phyloP scores from a whole-genome alignment of 306 rosid species.

The Carpinus fangiana region DNA sequence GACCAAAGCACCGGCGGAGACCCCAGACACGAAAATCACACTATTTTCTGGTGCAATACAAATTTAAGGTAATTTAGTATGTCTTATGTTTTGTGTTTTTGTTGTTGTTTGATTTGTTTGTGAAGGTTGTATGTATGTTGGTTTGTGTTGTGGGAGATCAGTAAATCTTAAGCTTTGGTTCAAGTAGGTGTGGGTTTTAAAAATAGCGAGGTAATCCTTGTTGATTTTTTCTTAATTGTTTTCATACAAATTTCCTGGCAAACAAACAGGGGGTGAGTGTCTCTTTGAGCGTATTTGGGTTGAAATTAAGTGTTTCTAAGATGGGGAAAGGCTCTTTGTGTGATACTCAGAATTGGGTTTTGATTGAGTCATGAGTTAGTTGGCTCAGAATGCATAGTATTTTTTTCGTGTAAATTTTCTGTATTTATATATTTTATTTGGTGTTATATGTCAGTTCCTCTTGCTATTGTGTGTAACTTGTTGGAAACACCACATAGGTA shows the following conservation, averaged over 20 bases:
- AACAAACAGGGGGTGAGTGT: not conserved
- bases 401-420: not conserved
- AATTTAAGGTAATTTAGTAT: not conserved
- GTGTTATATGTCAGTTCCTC: not conserved
- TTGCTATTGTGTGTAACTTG: not conserved
- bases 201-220: not conserved
- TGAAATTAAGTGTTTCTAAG: not conserved
- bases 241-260: not conserved
- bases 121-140: not conserved
- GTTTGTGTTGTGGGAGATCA: constrained; percentile 14
- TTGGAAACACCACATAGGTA: not conserved
- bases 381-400: not conserved
- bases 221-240: not conserved
- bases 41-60: not conserved
- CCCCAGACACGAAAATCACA: not conserved
- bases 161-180: not conserved
- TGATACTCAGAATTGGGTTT: not conserved
- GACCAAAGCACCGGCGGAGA: not conserved
- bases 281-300: not conserved
- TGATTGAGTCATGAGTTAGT: not conserved
- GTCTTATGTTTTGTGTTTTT: not conserved
- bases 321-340: not conserved
- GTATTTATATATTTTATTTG: not conserved
- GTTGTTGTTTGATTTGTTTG: not conserved
- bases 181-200: not conserved